phyloP scores from a whole-genome alignment of 1,139 yeast genomes.

The Debaryomyces udenii region DNA sequence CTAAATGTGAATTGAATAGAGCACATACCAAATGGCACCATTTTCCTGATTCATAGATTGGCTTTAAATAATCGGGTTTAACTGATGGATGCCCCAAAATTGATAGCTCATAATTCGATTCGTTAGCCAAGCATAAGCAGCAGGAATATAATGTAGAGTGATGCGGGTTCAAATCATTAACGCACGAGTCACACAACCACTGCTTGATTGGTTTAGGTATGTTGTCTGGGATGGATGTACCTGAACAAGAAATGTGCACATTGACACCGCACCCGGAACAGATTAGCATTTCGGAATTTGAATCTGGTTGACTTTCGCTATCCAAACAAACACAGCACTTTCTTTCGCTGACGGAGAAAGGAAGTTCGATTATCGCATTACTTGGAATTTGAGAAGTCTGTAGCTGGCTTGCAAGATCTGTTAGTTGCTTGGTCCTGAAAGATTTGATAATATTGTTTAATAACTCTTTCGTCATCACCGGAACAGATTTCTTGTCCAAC shows the following conservation, averaged over 20 bases:
- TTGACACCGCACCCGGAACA: conserved; percentile 73
- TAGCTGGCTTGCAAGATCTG: conserved; percentile 25
- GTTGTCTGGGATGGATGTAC: conserved; percentile 38
- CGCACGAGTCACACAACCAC: conserved; percentile 87
- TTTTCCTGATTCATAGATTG: conserved; percentile 60
- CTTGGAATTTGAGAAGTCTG: conserved; percentile 26
- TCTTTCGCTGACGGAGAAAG: conserved; percentile 31
- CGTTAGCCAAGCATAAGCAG: conserved; percentile 62
- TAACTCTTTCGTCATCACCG: conserved; percentile 15
- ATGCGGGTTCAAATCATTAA: conserved; percentile 66
- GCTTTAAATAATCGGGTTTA: conserved; percentile 68
- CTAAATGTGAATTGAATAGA: conserved; percentile 41
- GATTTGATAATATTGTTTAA: conserved; percentile 18
- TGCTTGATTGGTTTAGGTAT: conserved; percentile 33
- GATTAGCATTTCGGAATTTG: conserved; percentile 39
- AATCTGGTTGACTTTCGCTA: conserved; percentile 25
- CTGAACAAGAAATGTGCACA: conserved; percentile 76
- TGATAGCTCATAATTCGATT: conserved; percentile 48
- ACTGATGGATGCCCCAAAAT: conserved; percentile 43
- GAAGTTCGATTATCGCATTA: conserved; percentile 22
- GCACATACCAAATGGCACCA: conserved; percentile 90
- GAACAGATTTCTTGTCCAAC: conserved; percentile 19
- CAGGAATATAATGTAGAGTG: conserved; percentile 66
- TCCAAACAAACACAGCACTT: conserved; percentile 64
- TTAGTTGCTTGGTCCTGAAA: conserved; percentile 25